These are phyloP conservation scores for Cercospora zeae-maydis DNA, from an alignment of 2,329 filamentous ascomycete genomes.

Conservation along the genomic window DNA sequence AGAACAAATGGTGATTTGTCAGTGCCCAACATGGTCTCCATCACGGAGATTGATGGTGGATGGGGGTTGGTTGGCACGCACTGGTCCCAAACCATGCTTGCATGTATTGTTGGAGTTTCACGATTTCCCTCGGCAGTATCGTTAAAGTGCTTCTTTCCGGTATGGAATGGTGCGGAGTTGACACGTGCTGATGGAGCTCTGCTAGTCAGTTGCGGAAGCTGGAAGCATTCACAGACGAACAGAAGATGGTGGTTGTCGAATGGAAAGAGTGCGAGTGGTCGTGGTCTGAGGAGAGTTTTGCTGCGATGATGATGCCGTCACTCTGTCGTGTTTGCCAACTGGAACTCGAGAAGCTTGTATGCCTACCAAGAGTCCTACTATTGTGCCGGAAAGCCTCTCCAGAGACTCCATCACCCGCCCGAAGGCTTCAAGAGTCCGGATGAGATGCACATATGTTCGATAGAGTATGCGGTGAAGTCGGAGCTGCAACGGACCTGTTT, in stretches of 20 bases:
- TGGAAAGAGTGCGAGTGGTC: not conserved
- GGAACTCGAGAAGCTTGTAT: not conserved
- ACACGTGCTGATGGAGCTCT: not conserved
- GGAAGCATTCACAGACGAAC: not conserved
- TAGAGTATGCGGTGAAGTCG: not conserved
- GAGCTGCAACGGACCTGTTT: not conserved
- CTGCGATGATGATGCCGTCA: conserved; percentile 56
- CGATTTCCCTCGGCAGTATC: not conserved
- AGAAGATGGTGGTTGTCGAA: not conserved
- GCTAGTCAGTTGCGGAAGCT: not conserved
- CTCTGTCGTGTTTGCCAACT: not conserved
- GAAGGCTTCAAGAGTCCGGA: not conserved
- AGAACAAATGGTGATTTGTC: conserved; percentile 2
- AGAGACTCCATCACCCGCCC: not conserved
- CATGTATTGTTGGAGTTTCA: not conserved
- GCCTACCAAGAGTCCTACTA: not conserved
- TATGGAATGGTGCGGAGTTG: not conserved
- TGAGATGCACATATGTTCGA: not conserved
- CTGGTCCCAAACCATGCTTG: conserved; percentile 1
- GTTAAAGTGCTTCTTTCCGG: not conserved
- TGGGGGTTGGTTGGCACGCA: not conserved
- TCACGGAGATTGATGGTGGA: not conserved
- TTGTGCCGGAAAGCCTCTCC: not conserved
- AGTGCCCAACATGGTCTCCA: not conserved
- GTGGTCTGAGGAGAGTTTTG: not conserved